Percentiles rank a stretch among this genome's conserved stretches.
Evolutionary conservation across 1,284 basidiomycete species (phyloP).

Genomic region (Anthracocystis panici-leucophaei): DNA sequence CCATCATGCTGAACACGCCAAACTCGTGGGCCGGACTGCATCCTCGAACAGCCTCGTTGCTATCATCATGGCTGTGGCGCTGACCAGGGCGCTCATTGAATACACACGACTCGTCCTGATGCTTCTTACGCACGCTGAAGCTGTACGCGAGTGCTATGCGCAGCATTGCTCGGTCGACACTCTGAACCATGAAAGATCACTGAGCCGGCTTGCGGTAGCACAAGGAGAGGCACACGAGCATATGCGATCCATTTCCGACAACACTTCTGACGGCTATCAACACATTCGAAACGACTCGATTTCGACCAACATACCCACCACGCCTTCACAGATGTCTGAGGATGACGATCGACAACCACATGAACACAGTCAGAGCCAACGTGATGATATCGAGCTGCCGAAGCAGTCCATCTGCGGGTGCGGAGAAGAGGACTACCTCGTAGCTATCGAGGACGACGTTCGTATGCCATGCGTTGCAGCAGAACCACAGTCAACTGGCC

Average conservation of each 20-base stretch:
- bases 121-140: constrained; percentile 17
- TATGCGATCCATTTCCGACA: too few species aligned
- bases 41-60: constrained; percentile 2
- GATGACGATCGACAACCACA: background rate
- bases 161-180: constrained; percentile 12
- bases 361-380: too few species aligned
- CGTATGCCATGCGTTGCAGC: constrained; percentile 12
- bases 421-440: constrained; percentile 25
- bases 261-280: background rate
- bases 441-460: constrained; percentile 30
- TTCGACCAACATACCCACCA: constrained; percentile 22
- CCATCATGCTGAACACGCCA: background rate
- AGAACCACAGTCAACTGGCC: background rate
- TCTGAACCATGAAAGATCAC: constrained; percentile 5
- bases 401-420: constrained; percentile 14
- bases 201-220: background rate
- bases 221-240: background rate
- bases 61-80: constrained; percentile 4
- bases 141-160: constrained; percentile 17
- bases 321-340: constrained; percentile 21
- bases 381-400: background rate
- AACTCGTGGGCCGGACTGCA: background rate
- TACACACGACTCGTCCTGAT: constrained; percentile 17
- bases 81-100: constrained; percentile 21
- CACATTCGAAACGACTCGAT: constrained; percentile 9